phyloP scores from a whole-genome alignment of 331 rosid species.

The Acacia pycnantha region DNA sequence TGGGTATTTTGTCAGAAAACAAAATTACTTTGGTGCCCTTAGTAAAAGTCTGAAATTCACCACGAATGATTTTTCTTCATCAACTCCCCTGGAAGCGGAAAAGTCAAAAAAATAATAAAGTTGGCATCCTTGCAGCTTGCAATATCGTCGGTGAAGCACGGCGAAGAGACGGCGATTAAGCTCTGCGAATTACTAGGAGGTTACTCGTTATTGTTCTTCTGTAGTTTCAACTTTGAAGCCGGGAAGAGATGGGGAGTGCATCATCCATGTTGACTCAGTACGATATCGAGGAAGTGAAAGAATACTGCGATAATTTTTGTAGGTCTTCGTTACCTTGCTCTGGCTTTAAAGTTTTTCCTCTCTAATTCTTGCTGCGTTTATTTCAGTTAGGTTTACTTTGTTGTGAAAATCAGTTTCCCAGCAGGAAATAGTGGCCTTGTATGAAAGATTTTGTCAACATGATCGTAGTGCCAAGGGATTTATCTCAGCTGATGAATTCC shows the following conservation, averaged over 20 bases:
- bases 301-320: conserved; percentile 73
- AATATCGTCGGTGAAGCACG: too few species aligned
- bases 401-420: conserved; percentile 63
- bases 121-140: too few species aligned
- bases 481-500: conserved; percentile 86
- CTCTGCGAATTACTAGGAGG: too few species aligned
- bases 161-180: too few species aligned
- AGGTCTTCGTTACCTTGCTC: conserved; percentile 18
- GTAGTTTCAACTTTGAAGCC: conserved; percentile 15
- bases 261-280: conserved; percentile 89
- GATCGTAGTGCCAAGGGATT: conserved; percentile 91
- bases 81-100: too few species aligned
- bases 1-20: too few species aligned
- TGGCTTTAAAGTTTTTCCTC: not conserved
- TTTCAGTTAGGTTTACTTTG: conserved; percentile 25
- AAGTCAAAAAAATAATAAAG: too few species aligned
- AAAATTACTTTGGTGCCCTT: too few species aligned
- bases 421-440: conserved; percentile 88
- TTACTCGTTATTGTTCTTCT: not conserved
- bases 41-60: too few species aligned
- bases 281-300: conserved; percentile 93
- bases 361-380: not conserved
- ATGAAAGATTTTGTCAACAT: conserved; percentile 92
- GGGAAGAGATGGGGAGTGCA: conserved; percentile 65
- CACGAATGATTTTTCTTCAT: too few species aligned